Percentiles rank a stretch among this genome's conserved stretches.
phyloP scores from a whole-genome alignment of 805 yeast genomes.

The Tetrapisispora namnaoensis region DNA sequence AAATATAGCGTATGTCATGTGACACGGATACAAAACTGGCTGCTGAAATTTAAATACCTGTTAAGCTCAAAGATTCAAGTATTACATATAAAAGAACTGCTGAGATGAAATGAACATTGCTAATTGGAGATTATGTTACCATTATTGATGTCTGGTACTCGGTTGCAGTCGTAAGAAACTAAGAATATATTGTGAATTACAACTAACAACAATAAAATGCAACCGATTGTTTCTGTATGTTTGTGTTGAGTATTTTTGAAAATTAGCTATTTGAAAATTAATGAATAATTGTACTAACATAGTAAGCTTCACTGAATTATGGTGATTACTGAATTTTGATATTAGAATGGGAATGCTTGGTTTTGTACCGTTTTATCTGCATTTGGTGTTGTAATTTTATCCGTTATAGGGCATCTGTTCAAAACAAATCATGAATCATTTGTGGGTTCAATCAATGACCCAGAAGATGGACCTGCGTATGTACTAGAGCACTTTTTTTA shows the following conservation, averaged over 20 bases:
- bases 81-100: too few relatives aligned
- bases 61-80: too few relatives aligned
- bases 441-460: conserved; percentile 87
- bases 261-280: background rate
- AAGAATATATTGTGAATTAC: background rate
- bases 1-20: background rate
- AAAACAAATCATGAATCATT: conserved; percentile 75
- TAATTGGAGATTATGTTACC: too few relatives aligned
- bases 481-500: conserved; percentile 5
- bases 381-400: conserved; percentile 79
- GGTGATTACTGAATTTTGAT: background rate
- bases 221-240: conserved; percentile 41
- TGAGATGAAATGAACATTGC: too few relatives aligned
- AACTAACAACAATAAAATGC: conserved; percentile 26
- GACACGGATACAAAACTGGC: background rate
- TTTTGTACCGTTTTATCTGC: conserved; percentile 89
- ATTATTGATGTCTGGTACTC: too few relatives aligned
- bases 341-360: conserved; percentile 77
- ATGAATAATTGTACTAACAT: background rate
- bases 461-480: conserved; percentile 80
- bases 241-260: background rate
- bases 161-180: too few relatives aligned
- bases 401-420: conserved; percentile 78
- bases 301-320: background rate
- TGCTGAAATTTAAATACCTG: background rate